These are phyloP conservation scores for Rhododendron ferrugineum DNA, from an alignment of 148 eudicot species.

Conservation along the genomic window DNA sequence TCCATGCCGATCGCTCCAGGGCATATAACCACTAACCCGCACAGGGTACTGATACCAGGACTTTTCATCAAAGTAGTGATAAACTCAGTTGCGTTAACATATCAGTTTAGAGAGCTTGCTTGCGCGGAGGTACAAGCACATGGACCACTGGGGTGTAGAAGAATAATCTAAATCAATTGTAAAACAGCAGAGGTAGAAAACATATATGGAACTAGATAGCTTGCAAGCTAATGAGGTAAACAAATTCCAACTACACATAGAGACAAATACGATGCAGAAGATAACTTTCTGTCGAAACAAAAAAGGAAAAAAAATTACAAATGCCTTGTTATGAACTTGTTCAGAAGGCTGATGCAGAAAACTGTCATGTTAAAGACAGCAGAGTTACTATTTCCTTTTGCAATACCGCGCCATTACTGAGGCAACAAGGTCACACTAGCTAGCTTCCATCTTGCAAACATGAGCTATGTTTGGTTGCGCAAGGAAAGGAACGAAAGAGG, in stretches of 20 bases:
- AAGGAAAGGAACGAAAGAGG: neutral
- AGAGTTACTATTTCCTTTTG: neutral
- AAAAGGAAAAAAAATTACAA: no score
- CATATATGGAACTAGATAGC: neutral
- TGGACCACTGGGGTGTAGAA: constrained; percentile 50
- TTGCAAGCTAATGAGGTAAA: neutral
- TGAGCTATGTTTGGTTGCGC: neutral
- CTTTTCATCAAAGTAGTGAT: neutral
- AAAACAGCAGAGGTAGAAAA: neutral
- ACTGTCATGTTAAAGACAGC: neutral
- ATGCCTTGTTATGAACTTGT: neutral
- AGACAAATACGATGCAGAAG: neutral
- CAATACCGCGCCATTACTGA: neutral
- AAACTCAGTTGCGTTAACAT: constrained; percentile 59
- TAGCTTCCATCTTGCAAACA: neutral
- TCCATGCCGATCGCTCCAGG: constrained; percentile 92
- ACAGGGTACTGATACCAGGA: neutral
- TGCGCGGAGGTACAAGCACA: constrained; percentile 78
- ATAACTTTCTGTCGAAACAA: neutral
- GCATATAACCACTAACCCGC: constrained; percentile 73
- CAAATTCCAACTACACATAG: neutral
- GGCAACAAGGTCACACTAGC: neutral
- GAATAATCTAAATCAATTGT: neutral
- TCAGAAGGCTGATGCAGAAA: neutral
- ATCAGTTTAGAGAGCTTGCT: constrained; percentile 86